Conservation (phyloP, 257 asterid genomes). For the Ophiorrhiza pumila region DNA sequence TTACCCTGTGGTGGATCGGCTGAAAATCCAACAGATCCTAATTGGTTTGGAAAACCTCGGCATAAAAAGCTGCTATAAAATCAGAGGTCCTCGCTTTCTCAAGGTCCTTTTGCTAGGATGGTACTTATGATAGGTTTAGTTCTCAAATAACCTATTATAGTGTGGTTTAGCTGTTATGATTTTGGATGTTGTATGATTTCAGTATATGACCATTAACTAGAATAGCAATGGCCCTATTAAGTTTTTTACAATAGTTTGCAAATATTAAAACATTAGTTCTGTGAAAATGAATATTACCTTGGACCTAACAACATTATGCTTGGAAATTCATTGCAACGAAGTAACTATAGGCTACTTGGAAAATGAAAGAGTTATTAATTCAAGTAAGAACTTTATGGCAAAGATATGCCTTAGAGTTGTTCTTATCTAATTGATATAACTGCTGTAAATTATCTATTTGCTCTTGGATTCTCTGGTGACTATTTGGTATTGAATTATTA, state of each 20-base stretch:
- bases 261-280: neutral
- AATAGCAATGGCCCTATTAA: neutral
- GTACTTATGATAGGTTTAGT: conserved; percentile 22
- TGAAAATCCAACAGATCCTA: conserved; percentile 77
- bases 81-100: conserved; percentile 81
- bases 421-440: neutral
- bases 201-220: neutral
- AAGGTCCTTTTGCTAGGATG: conserved; percentile 55
- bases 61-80: conserved; percentile 45
- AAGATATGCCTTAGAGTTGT: neutral
- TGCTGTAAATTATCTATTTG: neutral
- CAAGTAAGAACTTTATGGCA: neutral
- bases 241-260: neutral
- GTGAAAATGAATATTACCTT: neutral
- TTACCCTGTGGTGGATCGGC: conserved; percentile 75
- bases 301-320: neutral
- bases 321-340: neutral
- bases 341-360: neutral
- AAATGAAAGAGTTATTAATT: too few relatives aligned
- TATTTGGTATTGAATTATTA: neutral
- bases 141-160: neutral
- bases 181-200: neutral
- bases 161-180: neutral
- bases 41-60: conserved; percentile 58
- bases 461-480: neutral